Base-by-base conservation (phyloP, 345 rosid genomes). In the Gossypioides kirkii region DNA sequence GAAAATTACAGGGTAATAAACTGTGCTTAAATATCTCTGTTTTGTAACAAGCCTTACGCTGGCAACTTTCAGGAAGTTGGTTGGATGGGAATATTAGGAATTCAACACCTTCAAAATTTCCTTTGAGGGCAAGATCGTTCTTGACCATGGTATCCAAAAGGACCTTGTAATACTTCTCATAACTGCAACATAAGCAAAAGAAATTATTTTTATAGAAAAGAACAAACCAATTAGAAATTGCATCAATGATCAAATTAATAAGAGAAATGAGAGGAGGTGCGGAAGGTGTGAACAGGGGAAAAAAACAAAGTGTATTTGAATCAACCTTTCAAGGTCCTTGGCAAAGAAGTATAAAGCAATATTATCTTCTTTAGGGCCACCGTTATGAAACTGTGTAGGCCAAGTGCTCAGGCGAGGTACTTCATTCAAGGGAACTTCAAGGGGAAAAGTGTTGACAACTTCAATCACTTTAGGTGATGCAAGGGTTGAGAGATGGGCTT, bases 291-390 rank as follows among this genome's bases (percentile, higher is more conserved):
- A 16, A 36, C 54, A 28, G 68, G 12, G 42, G 16, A 75, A 53
- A 67, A 67, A 22, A 25, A 69, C 10, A 23, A 10, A 36, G 17
- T 3, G 23, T 1, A n/a, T 47, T 23, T 38, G 43, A 56, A 69
- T 46, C 73, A 75, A 93, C 99, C 98, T 90, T 75, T 89, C 95
- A 58, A 78, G 71, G 82, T 93, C 93, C 86, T 88, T 87, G 28
- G 99, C 99, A 84, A 96, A 96, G 77, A 96, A 90, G 89, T 88
- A 96, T 20, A 96, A 86, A 77, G 99, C 99, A 79, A 96, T 87
- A 77, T 96, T 91, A 75, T 87, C 89, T 78, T 92, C 99, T 77
- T 82, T 85, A 41, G 88, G 86, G 77, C 99, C 97, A 77, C 36
- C 70, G 41, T 79, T 86, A 76, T 81, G 84, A 86, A 96, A 96